Conservation (phyloP, 768 basidiomycete genomes). For the Lactifluus volemus region DNA sequence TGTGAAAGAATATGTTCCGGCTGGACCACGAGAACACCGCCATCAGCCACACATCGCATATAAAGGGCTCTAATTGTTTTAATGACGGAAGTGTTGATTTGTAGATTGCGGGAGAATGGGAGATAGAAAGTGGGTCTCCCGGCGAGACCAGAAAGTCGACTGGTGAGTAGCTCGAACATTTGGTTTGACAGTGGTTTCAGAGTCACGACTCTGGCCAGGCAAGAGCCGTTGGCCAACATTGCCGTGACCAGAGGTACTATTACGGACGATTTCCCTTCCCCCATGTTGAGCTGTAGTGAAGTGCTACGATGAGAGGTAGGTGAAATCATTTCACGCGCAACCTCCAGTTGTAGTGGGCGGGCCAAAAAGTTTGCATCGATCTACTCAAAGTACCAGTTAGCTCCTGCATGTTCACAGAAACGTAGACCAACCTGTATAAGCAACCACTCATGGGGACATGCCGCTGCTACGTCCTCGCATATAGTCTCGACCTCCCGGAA, state of each 20-base stretch:
- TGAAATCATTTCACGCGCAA: slow-evolving; percentile 40
- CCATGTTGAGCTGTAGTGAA: slow-evolving; percentile 31
- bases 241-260: slow-evolving; percentile 39
- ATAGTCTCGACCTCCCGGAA: too few species aligned
- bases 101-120: slow-evolving; percentile 39
- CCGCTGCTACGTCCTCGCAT: too few species aligned
- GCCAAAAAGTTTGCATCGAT: slow-evolving; percentile 37
- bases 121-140: slow-evolving; percentile 40
- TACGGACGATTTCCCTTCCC: slow-evolving; percentile 33
- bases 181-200: slow-evolving; percentile 31
- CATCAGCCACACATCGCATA: slow-evolving; percentile 29
- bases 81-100: slow-evolving; percentile 17
- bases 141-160: slow-evolving; percentile 35
- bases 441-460: background rate
- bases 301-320: slow-evolving; percentile 32
- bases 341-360: slow-evolving; percentile 33
- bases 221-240: slow-evolving; percentile 34
- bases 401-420: too few species aligned
- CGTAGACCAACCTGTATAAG: slow-evolving; percentile 1
- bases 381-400: slow-evolving; percentile 21
- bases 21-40: slow-evolving; percentile 41
- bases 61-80: slow-evolving; percentile 27
- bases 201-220: slow-evolving; percentile 29
- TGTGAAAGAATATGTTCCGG: slow-evolving; percentile 25
- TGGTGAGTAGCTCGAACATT: slow-evolving; percentile 40